phyloP scores from a whole-genome alignment of 257 asterid genomes.

The Jacaranda mimosifolia region DNA sequence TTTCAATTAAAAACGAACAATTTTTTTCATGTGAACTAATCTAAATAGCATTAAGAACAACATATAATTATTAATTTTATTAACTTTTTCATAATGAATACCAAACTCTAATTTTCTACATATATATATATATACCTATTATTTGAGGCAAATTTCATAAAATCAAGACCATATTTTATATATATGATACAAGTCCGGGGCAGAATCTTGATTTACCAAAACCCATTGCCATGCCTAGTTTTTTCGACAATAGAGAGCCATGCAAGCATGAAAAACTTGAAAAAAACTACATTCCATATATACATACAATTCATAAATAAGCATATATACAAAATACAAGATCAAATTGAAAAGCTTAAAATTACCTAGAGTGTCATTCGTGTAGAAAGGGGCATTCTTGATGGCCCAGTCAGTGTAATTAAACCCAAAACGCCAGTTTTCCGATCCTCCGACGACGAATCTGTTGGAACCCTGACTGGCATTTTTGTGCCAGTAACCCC shows the following conservation, averaged over 20 bases:
- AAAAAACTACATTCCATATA: neutral
- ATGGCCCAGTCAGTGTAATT: constrained; percentile 78
- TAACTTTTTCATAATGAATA: too few species aligned
- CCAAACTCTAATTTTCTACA: too few species aligned
- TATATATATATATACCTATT: too few species aligned
- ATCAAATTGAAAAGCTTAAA: neutral
- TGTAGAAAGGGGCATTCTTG: constrained; percentile 62
- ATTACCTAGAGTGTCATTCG: constrained; percentile 66
- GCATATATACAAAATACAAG: neutral
- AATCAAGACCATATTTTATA: too few species aligned
- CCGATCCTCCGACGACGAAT: constrained; percentile 66
- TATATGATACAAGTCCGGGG: too few species aligned
- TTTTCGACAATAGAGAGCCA: neutral
- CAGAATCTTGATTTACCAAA: too few species aligned
- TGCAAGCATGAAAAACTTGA: constrained; percentile 5
- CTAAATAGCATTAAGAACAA: too few species aligned
- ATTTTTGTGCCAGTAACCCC: constrained; percentile 51
- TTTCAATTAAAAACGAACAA: too few species aligned
- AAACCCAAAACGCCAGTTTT: constrained; percentile 71
- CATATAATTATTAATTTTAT: too few species aligned
- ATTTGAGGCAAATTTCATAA: too few species aligned
- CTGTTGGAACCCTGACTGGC: constrained; percentile 43
- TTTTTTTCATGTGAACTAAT: too few species aligned
- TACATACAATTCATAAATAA: neutral
- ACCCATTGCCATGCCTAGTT: too few species aligned